Conservation (phyloP, 371 early-diverging fungal genomes). For the Modicella reniformis region DNA sequence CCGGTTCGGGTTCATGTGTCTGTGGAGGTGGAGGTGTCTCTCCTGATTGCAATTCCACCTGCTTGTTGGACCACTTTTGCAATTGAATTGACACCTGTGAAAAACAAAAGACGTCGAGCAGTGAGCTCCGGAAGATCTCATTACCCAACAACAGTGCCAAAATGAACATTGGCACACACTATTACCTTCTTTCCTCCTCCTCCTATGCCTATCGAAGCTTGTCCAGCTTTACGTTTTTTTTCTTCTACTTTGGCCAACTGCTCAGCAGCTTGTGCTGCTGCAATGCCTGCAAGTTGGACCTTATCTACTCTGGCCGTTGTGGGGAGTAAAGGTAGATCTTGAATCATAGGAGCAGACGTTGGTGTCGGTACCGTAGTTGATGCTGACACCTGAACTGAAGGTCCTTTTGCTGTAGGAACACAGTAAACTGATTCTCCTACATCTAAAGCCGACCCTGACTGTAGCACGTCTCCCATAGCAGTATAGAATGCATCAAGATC, state of each 20-base stretch:
- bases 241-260: slow-evolving; percentile 48
- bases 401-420: slow-evolving; percentile 14
- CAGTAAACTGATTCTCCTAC: slow-evolving; percentile 24
- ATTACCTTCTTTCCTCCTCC: slow-evolving; percentile 48
- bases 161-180: too few species aligned
- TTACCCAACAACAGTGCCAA: not conserved
- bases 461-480: slow-evolving; percentile 35
- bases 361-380: not conserved
- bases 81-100: slow-evolving; percentile 64
- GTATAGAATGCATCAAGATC: slow-evolving; percentile 46
- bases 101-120: too few species aligned
- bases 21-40: slow-evolving; percentile 1
- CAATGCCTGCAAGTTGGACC: slow-evolving; percentile 45
- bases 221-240: slow-evolving; percentile 45
- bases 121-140: too few species aligned
- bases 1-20: not conserved
- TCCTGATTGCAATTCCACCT: slow-evolving; percentile 55
- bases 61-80: slow-evolving; percentile 62
- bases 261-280: slow-evolving; percentile 51
- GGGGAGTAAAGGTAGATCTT: slow-evolving; percentile 39
- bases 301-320: slow-evolving; percentile 45
- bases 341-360: slow-evolving; percentile 5
- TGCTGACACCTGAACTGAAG: not conserved
- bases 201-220: slow-evolving; percentile 31
- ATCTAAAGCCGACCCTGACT: slow-evolving; percentile 14